These are phyloP conservation scores for Rhytidiadelphus loreus DNA, from an alignment of 225 moss, liverwort and hornwort genomes.

Conservation along the genomic window DNA sequence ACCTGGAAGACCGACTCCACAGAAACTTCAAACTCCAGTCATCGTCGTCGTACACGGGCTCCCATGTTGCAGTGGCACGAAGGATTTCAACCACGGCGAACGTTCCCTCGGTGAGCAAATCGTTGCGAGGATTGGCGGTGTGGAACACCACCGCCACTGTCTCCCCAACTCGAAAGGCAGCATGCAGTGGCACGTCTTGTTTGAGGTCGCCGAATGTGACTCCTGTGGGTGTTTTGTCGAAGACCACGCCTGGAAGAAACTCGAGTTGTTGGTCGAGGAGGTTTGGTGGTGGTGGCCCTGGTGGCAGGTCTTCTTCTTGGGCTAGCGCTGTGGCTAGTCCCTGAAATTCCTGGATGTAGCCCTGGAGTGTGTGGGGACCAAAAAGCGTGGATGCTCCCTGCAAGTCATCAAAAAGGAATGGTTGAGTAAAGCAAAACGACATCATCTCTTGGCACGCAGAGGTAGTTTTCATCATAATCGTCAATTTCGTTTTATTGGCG, in stretches of 20 bases:
- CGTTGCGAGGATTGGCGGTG: constrained; percentile 69
- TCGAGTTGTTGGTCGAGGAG: constrained; percentile 51
- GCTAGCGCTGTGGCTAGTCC: constrained; percentile 59
- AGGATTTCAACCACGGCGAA: constrained; percentile 52
- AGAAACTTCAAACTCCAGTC: constrained; percentile 71
- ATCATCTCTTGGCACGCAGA: background rate
- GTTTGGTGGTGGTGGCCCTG: constrained; percentile 53
- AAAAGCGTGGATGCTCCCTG: constrained; percentile 74
- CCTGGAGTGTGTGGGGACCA: constrained; percentile 69
- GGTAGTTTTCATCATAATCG: background rate
- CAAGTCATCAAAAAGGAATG: background rate
- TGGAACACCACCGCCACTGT: constrained; percentile 56
- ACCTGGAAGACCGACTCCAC: constrained; percentile 38
- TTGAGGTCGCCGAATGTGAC: constrained; percentile 54
- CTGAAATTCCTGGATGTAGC: constrained; percentile 72
- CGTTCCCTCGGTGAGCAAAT: constrained; percentile 62
- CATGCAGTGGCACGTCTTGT: constrained; percentile 44
- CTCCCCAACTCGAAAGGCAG: constrained; percentile 40
- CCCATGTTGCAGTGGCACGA: constrained; percentile 33
- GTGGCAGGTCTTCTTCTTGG: constrained; percentile 25
- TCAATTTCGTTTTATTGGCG: too few species aligned
- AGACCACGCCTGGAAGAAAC: constrained; percentile 54
- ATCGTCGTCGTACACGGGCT: constrained; percentile 58
- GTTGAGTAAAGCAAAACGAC: background rate
- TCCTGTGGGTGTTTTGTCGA: constrained; percentile 46